A percentile compares a stretch with the other conserved stretches of the same genome.
Evolutionary conservation across 345 rosid genomes (phyloP).

Genomic region (Anastatica hierochuntica): DNA sequence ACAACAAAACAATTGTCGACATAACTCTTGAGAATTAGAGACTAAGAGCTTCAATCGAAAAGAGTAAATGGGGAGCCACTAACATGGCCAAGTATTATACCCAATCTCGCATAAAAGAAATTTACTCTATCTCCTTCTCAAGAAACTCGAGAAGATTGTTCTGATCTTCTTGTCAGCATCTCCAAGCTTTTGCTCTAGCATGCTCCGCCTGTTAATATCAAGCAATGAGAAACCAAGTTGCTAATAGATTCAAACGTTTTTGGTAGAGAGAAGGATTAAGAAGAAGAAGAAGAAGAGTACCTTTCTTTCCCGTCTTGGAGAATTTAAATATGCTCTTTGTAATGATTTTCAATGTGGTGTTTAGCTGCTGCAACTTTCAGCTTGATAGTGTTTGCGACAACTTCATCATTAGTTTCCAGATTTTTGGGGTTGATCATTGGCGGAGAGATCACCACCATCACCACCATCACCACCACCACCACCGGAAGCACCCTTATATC

Average conservation of each 20-base stretch:
- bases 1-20: no score
- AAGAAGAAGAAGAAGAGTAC: no score
- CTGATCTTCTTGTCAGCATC: conserved; percentile 98
- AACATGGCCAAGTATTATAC: no score
- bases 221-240: no score
- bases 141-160: conserved; percentile 72
- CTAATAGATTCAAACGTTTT: no score
- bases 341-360: conserved; percentile 80
- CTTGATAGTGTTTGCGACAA: conserved; percentile 45
- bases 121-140: conserved; percentile 94
- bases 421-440: conserved; percentile 9
- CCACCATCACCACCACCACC: conserved; percentile 22
- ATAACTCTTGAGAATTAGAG: no score
- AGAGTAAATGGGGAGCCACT: no score
- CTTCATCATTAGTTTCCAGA: conserved; percentile 30
- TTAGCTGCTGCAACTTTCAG: conserved; percentile 76
- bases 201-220: conserved; percentile 36
- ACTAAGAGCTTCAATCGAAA: no score
- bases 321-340: conserved; percentile 76
- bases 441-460: no score
- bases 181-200: conserved; percentile 77
- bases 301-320: conserved; percentile 69
- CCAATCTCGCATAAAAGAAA: no score
- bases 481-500: conserved; percentile 32
- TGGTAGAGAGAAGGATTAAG: no score